Percentiles rank a stretch among this genome's conserved stretches.
Conservation (phyloP, 371 early-diverging fungal genomes). For the Mortierella sp. region DNA sequence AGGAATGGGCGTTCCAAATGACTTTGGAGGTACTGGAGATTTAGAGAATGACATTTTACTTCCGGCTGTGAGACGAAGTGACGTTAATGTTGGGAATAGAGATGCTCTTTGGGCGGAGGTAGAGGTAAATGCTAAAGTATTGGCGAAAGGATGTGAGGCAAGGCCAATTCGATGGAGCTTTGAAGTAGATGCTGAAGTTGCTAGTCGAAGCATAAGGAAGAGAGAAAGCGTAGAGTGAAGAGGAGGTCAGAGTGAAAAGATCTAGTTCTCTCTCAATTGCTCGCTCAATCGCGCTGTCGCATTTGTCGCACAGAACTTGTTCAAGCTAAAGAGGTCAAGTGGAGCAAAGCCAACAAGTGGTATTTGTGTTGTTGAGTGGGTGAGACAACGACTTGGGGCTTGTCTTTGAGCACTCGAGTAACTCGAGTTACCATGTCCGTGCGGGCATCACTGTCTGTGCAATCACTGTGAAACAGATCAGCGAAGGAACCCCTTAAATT, state of each 20-base stretch:
- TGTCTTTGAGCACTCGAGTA: too few species aligned
- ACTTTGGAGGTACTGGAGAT: not conserved
- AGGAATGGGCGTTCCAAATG: constrained; percentile 20
- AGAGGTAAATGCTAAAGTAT: not conserved
- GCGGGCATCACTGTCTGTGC: too few species aligned
- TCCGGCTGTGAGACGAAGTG: not conserved
- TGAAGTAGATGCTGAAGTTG: not conserved
- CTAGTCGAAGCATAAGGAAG: not conserved
- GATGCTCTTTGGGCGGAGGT: not conserved
- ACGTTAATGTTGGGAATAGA: not conserved
- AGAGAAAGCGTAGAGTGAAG: not conserved
- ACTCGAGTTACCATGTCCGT: too few species aligned
- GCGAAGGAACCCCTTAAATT: not conserved
- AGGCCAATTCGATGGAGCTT: not conserved
- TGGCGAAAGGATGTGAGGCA: not conserved
- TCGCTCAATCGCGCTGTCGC: too few species aligned
- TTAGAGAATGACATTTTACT: constrained; percentile 19
- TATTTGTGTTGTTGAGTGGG: too few species aligned
- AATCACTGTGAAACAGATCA: too few species aligned
- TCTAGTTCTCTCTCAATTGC: not conserved
- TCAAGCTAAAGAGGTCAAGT: too few species aligned
- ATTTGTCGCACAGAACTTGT: too few species aligned
- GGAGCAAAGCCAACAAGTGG: too few species aligned
- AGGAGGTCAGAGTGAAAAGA: not conserved
- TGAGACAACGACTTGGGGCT: too few species aligned